Conservation (phyloP, 371 early-diverging fungal species). For the Mortierella sp. region DNA sequence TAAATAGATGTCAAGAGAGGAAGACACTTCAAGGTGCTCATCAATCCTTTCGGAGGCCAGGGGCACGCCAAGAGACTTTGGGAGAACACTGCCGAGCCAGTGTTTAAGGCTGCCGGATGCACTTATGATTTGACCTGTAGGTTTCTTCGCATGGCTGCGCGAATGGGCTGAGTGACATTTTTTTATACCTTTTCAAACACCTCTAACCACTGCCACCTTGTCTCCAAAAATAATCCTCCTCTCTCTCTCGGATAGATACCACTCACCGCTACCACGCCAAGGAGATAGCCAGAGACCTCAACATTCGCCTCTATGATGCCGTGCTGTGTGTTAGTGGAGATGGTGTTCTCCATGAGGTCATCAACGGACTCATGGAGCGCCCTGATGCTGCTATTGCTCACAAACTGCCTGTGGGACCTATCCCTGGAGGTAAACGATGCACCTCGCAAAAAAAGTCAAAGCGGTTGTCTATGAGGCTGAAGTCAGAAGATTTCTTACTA, state of each 20-base stretch:
- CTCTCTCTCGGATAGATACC: slow-evolving; percentile 63
- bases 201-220: slow-evolving; percentile 1
- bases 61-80: slow-evolving; percentile 74
- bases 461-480: neutral
- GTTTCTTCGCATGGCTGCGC: slow-evolving; percentile 5
- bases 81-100: slow-evolving; percentile 70
- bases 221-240: neutral
- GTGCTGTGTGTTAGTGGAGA: slow-evolving; percentile 84
- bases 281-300: slow-evolving; percentile 72
- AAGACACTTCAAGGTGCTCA: slow-evolving; percentile 69
- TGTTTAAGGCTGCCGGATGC: slow-evolving; percentile 77
- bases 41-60: slow-evolving; percentile 86
- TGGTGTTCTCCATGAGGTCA: slow-evolving; percentile 84
- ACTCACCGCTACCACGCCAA: slow-evolving; percentile 75
- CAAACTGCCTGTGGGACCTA: slow-evolving; percentile 73
- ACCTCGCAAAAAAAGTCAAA: too few species aligned
- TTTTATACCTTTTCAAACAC: neutral
- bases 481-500: neutral
- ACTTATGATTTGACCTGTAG: slow-evolving; percentile 70
- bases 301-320: slow-evolving; percentile 69
- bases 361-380: slow-evolving; percentile 81
- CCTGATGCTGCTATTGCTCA: slow-evolving; percentile 72
- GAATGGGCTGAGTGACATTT: neutral
- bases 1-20: slow-evolving; percentile 48
- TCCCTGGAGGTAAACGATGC: slow-evolving; percentile 66